Evolutionary conservation across 2,329 filamentous ascomycete species (phyloP), one percentile per base, ranked within the genome.

Genomic region (Fusarium sp.): DNA sequence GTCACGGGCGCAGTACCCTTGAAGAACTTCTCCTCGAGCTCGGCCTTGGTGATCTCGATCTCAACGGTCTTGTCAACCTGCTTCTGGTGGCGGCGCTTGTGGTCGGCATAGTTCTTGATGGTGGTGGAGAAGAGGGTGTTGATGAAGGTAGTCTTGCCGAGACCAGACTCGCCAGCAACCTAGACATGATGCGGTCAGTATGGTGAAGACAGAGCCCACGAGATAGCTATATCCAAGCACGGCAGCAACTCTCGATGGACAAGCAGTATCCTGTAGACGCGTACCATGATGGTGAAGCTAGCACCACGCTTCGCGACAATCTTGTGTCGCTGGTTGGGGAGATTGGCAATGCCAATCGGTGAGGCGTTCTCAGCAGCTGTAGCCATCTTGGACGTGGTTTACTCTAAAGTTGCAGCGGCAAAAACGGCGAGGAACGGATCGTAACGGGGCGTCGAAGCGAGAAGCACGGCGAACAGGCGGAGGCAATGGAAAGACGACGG

Each of bases 1-100:
- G 60, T 20, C 14, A 62, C 63, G 40, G n/a, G 56, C 63, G 68
- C 31, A 52, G 66, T 88, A 98, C 96, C 96, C 91, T 99, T 99
- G 93, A 99, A 99, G 90, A 99, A 99, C 89, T 99, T 99, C 93
- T 99, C 97, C 88, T 99, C 97, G 75, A 99, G 89, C 89, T 99
- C 97, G 69, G 97, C 97, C 91, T 99, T 99, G 85, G 97, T 99
- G 84, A 99, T 99, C 86, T 99, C 97, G 80, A 99, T 99, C 89
- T 99, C 97, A 77, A 99, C 97, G 13, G 97, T 99, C 91, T 98
- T 98, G 89, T 99, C 97, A 79, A 98, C 91, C 89, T 99, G 97
- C 92, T 99, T 99, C 87, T 97, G 94, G 86, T 99, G 97, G 83
- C 97, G 94, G 86, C 95, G 94, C 91, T 98, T 98, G 91, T 99